phyloP scores from a whole-genome alignment of 2,329 filamentous ascomycete species.

The Emergomyces orientalis region DNA sequence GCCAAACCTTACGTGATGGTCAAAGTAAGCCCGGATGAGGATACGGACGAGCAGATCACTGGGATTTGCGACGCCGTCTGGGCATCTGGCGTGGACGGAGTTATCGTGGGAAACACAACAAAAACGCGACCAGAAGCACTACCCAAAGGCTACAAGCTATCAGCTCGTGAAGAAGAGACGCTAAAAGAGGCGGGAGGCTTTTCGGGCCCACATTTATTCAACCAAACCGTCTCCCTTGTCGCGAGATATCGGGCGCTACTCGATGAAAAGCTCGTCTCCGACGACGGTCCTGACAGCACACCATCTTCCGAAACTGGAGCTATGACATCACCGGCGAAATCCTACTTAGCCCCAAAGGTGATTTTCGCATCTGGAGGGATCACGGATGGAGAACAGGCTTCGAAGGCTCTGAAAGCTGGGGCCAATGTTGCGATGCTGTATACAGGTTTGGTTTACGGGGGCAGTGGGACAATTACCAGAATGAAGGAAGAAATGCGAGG shows the following conservation, averaged over 20 bases:
- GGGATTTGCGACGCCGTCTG: constrained; percentile 83
- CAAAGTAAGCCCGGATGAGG: constrained; percentile 94
- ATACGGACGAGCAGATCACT: constrained; percentile 70
- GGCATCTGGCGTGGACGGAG: constrained; percentile 77
- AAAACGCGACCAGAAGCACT: constrained; percentile 66
- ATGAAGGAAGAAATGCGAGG: constrained; percentile 42
- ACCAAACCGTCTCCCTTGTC: constrained; percentile 68
- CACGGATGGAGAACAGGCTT: constrained; percentile 74
- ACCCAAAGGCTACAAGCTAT: constrained; percentile 56
- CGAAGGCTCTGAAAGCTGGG: constrained; percentile 74
- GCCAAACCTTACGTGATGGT: constrained; percentile 83
- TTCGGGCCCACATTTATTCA: constrained; percentile 83
- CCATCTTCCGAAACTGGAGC: constrained; percentile 13
- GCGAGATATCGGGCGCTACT: constrained; percentile 65
- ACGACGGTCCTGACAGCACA: constrained; percentile 16
- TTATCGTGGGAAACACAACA: constrained; percentile 97
- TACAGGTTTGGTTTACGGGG: constrained; percentile 61
- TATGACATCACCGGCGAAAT: constrained; percentile 13
- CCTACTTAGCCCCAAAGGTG: constrained; percentile 49
- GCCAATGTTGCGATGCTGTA: constrained; percentile 89
- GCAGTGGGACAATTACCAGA: constrained; percentile 50
- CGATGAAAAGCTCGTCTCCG: constrained; percentile 39
- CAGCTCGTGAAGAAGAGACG: constrained; percentile 55
- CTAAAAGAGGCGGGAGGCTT: constrained; percentile 76
- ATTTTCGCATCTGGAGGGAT: constrained; percentile 94